Conservation (phyloP, 768 basidiomycete species). For the Hypsizygus marmoreus region DNA sequence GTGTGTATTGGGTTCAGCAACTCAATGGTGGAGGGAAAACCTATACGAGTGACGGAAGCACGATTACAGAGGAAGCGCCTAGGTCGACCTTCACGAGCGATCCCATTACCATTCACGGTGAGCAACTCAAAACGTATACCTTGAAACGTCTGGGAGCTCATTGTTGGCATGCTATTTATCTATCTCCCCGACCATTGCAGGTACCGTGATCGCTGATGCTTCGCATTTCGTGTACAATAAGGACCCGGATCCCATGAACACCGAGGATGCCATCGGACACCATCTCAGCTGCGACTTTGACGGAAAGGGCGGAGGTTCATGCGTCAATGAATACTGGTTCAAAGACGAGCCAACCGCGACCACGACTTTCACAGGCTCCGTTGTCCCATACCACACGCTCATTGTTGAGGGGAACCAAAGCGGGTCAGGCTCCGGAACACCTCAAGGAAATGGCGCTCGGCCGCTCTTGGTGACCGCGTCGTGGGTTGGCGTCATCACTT, state of each 20-base stretch:
- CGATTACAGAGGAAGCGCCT: not conserved
- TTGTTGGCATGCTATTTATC: not conserved
- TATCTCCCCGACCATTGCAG: constrained; percentile 1
- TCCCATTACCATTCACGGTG: constrained; percentile 5
- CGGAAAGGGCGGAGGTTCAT: constrained; percentile 9
- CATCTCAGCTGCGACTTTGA: constrained; percentile 7
- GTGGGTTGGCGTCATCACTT: too few species aligned
- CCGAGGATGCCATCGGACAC: not conserved
- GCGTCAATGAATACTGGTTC: constrained; percentile 7
- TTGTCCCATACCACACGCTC: constrained; percentile 7
- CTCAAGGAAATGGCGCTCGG: too few species aligned
- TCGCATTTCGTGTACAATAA: constrained; percentile 11
- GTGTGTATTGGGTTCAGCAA: constrained; percentile 9
- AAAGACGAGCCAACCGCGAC: constrained; percentile 2
- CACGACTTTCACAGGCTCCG: constrained; percentile 9
- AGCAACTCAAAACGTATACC: not conserved
- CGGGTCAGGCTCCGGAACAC: too few species aligned
- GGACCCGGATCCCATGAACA: not conserved
- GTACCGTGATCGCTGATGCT: constrained; percentile 12
- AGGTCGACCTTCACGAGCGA: constrained; percentile 6
- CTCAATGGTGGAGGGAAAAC: not conserved
- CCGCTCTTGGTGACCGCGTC: too few species aligned
- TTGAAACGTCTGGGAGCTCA: not conserved
- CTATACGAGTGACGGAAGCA: not conserved
- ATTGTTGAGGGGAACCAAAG: too few species aligned